Percentiles rank a stretch among this genome's conserved stretches.
Conservation (phyloP, 768 basidiomycete genomes). For the Auriscalpium microsporum region DNA sequence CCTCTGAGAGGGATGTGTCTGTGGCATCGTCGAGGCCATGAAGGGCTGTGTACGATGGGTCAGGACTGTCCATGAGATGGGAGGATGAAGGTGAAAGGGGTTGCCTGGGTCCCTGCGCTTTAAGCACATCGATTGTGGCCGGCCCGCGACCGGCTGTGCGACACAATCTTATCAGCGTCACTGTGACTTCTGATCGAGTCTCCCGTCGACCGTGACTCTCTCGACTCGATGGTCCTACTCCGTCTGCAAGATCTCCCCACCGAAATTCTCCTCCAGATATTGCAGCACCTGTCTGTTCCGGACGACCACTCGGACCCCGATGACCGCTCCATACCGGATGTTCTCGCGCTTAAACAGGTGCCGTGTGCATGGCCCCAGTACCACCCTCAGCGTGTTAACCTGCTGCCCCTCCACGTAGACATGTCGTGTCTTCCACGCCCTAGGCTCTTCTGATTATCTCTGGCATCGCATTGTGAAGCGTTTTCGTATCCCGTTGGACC, state of each 20-base stretch:
- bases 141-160: slow-evolving; percentile 10
- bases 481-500: slow-evolving; percentile 33
- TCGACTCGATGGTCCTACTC: background rate
- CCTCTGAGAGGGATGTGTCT: slow-evolving; percentile 46
- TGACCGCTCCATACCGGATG: slow-evolving; percentile 20
- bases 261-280: slow-evolving; percentile 36
- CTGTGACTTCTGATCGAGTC: background rate
- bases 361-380: background rate
- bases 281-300: slow-evolving; percentile 22
- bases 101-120: background rate
- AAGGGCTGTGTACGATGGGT: slow-evolving; percentile 13
- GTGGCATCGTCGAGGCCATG: slow-evolving; percentile 20
- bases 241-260: slow-evolving; percentile 29
- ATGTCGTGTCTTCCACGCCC: slow-evolving; percentile 52
- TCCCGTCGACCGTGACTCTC: too few relatives aligned
- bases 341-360: slow-evolving; percentile 45
- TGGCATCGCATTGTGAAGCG: slow-evolving; percentile 37
- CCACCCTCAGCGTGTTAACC: slow-evolving; percentile 10
- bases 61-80: slow-evolving; percentile 16
- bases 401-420: slow-evolving; percentile 34
- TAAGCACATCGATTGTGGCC: slow-evolving; percentile 12
- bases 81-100: slow-evolving; percentile 12
- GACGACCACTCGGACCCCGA: too few relatives aligned
- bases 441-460: slow-evolving; percentile 41
- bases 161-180: background rate